Percentiles rank a stretch among this genome's conserved stretches.
phyloP scores from a whole-genome alignment of 768 basidiomycete genomes.

The Grammothele lineata region DNA sequence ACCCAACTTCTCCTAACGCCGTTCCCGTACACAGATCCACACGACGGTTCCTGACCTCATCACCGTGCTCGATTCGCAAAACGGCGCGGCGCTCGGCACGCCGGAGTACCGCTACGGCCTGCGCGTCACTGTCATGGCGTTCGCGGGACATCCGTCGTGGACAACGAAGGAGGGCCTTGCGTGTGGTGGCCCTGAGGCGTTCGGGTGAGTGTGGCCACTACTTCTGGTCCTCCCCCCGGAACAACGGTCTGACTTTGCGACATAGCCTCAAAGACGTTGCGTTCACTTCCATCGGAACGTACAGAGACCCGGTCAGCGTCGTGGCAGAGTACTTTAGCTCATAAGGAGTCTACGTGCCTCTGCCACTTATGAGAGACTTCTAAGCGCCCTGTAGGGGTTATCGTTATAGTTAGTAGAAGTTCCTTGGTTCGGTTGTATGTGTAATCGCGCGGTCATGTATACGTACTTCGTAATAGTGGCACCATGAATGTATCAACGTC shows the following conservation, averaged over 20 bases:
- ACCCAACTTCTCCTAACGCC: constrained; percentile 2
- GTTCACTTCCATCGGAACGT: constrained; percentile 13
- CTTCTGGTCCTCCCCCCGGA: too few relatives aligned
- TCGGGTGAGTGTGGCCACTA: constrained; percentile 42
- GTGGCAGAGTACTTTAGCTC: constrained; percentile 8
- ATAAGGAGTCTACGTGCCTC: too few relatives aligned
- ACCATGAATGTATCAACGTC: too few relatives aligned
- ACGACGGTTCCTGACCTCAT: constrained; percentile 66
- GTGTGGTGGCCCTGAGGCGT: constrained; percentile 49
- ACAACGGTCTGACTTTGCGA: background rate
- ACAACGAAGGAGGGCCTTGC: constrained; percentile 47
- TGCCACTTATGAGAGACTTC: too few relatives aligned
- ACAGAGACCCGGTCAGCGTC: constrained; percentile 19
- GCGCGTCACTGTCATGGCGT: constrained; percentile 48
- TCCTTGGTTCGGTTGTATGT: too few relatives aligned
- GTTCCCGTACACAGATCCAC: constrained; percentile 32
- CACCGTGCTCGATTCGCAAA: constrained; percentile 57
- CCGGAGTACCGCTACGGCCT: constrained; percentile 58
- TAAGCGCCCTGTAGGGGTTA: too few relatives aligned
- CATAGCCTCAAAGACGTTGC: constrained; percentile 11
- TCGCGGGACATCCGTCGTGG: constrained; percentile 51
- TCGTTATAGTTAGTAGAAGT: too few relatives aligned
- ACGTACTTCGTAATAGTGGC: too few relatives aligned
- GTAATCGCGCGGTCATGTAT: too few relatives aligned
- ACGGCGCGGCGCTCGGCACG: constrained; percentile 56